Conservation (phyloP, 352 stramenopile species). For the Phytopythium boreale region DNA sequence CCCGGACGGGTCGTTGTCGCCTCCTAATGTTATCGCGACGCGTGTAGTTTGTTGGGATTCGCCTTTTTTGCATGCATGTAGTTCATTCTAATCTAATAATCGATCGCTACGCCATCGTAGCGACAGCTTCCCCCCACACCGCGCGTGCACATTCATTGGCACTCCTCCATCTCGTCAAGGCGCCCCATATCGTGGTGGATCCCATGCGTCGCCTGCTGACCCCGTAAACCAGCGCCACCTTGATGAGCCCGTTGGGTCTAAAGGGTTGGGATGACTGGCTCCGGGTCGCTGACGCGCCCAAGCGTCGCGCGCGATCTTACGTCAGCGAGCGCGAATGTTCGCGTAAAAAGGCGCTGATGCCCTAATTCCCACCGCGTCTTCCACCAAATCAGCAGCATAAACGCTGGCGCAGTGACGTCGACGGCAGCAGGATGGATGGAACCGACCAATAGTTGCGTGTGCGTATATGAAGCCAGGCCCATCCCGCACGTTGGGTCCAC, state of each 20-base stretch:
- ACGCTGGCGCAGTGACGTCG: neutral
- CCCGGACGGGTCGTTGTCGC: neutral
- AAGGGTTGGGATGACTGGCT: neutral
- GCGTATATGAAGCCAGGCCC: too few relatives aligned
- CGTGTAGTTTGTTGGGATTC: constrained; percentile 6
- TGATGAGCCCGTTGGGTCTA: neutral
- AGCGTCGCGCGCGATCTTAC: constrained; percentile 2
- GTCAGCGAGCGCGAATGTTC: neutral
- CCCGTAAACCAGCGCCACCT: neutral
- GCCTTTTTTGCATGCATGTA: constrained; percentile 4
- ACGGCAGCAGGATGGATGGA: neutral
- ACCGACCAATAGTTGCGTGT: too few relatives aligned
- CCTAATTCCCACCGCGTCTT: neutral
- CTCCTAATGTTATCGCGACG: constrained; percentile 11
- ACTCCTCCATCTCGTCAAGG: neutral
- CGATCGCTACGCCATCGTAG: neutral
- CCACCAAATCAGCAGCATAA: neutral
- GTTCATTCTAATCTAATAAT: constrained; percentile 5
- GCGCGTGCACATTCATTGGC: too few relatives aligned
- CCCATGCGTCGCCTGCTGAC: too few relatives aligned
- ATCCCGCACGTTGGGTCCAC: too few relatives aligned
- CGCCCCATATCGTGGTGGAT: too few relatives aligned
- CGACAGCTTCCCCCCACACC: neutral
- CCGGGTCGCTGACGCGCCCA: neutral
- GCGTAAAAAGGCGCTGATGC: neutral